Percentiles rank a stretch among this genome's conserved stretches.
Conservation (phyloP, 441 rosid genomes). For the Populus hybrid region DNA sequence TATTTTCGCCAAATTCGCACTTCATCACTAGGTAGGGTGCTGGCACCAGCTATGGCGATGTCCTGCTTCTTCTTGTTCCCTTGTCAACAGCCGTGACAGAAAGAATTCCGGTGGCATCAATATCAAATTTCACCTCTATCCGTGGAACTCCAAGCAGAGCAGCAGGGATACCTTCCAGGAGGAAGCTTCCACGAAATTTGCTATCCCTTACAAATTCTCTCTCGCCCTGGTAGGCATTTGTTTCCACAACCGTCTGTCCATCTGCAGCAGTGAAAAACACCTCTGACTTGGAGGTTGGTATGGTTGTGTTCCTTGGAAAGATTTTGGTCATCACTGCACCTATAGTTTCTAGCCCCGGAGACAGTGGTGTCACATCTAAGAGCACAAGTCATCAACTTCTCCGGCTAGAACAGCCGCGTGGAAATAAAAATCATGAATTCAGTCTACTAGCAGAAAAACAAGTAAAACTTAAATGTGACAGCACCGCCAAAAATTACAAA, state of each 20-base stretch:
- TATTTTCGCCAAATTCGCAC: slow-evolving; percentile 13
- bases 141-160: slow-evolving; percentile 95
- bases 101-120: slow-evolving; percentile 88
- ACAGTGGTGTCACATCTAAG: slow-evolving; percentile 82
- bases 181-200: slow-evolving; percentile 92
- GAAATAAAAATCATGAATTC: background rate
- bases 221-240: slow-evolving; percentile 90
- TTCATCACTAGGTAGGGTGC: slow-evolving; percentile 86
- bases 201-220: slow-evolving; percentile 92
- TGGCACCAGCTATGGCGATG: slow-evolving; percentile 92
- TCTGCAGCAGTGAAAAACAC: slow-evolving; percentile 95
- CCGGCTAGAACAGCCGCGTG: slow-evolving; percentile 94
- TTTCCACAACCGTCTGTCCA: slow-evolving; percentile 91
- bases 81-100: slow-evolving; percentile 83
- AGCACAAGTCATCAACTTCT: slow-evolving; percentile 87
- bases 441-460: too few species aligned
- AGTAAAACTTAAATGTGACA: background rate
- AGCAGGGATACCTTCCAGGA: slow-evolving; percentile 86
- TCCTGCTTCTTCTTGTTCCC: slow-evolving; percentile 95
- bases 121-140: slow-evolving; percentile 87
- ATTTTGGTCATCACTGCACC: slow-evolving; percentile 94
- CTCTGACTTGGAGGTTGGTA: slow-evolving; percentile 89
- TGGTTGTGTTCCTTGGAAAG: slow-evolving; percentile 79
- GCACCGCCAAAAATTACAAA: background rate
- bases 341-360: slow-evolving; percentile 80